Evolutionary conservation across 805 yeast genomes (phyloP).

Genomic region (Saturnispora quitensis): DNA sequence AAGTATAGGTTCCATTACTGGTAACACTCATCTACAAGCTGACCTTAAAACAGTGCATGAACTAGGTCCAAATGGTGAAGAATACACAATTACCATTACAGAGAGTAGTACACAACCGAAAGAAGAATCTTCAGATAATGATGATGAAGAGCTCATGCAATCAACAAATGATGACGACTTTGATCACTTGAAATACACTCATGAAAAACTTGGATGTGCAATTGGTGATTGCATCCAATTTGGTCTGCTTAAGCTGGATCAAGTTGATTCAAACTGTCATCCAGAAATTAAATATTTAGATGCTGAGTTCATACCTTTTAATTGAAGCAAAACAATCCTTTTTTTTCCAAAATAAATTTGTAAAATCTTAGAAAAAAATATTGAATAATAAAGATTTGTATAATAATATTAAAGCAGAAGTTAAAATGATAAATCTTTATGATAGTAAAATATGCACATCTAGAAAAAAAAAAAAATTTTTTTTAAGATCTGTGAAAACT

Average conservation of each 20-base stretch:
- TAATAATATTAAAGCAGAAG: not conserved
- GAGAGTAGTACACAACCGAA: conserved; percentile 14
- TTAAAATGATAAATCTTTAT: not conserved
- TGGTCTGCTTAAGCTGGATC: conserved; percentile 37
- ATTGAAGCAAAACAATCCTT: not conserved
- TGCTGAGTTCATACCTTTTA: conserved; percentile 16
- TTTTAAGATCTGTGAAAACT: not conserved
- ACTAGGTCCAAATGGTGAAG: conserved; percentile 50
- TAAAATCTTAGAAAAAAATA: too few species aligned
- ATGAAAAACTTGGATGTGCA: conserved; percentile 62
- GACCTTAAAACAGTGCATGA: conserved; percentile 24
- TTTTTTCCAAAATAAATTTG: too few species aligned
- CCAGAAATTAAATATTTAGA: conserved; percentile 36
- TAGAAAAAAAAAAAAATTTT: not conserved
- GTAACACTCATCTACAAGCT: not conserved
- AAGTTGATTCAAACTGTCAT: conserved; percentile 23
- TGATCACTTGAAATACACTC: conserved; percentile 67
- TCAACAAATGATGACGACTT: conserved; percentile 48
- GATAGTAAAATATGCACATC: too few species aligned
- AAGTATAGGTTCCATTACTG: conserved; percentile 19
- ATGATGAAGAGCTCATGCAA: conserved; percentile 24
- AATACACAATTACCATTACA: conserved; percentile 29
- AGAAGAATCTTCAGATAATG: conserved; percentile 1
- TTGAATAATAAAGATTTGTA: not conserved
- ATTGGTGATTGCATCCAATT: conserved; percentile 66